Evolutionary conservation across 1,139 yeast genomes (phyloP), one percentile per base, ranked within the genome.

Genomic region (Blastobotrys persicus): DNA sequence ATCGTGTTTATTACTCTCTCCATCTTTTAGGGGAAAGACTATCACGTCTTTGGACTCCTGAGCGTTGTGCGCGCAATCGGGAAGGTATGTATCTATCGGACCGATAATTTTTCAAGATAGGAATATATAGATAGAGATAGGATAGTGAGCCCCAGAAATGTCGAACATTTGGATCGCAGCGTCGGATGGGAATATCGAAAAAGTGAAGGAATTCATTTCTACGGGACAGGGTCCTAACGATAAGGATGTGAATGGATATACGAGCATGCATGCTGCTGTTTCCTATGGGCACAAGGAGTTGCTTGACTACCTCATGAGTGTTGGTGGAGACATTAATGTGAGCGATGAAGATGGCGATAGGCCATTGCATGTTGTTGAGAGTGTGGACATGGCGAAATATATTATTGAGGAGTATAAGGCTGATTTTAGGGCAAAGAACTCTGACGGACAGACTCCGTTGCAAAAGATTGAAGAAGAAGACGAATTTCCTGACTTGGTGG

Each of bases 201-300:
- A 75, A 9, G 96, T 92, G 12, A 77, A 80, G 56, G 62, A 74
- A 9, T 73, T 75, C 51, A 68, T 92, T 12, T 70, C 68, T 3
- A 64, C 77, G 0, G 85, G 84, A 0, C 63, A 70, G 12, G 74
- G 81, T 1, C 79, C 96, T 2, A 84, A 88, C 62, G 77, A 84
- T 16, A 81, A 84, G 57, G 98, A 92, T 65, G 85, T 88, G 1
- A 88, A 89, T 61, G 98, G 98, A 0, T 92, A 92, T 68, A 91
- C 98, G 0, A 95, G 98, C 11, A 77, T 92, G 26, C 98, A 92
- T 66, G 98, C 98, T 0, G 97, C 98, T 2, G 95, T 95, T 2
- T 85, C 97, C 1, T 92, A 92, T 65, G 94, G 94, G 4, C 92
- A 92, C 63, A 60, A 71, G 6, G 89, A 84, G 7, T 71, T 94